A percentile compares a stretch with the other conserved stretches of the same genome.
Conservation (phyloP, 768 basidiomycete species). For the Xanthoconium purpureum region DNA sequence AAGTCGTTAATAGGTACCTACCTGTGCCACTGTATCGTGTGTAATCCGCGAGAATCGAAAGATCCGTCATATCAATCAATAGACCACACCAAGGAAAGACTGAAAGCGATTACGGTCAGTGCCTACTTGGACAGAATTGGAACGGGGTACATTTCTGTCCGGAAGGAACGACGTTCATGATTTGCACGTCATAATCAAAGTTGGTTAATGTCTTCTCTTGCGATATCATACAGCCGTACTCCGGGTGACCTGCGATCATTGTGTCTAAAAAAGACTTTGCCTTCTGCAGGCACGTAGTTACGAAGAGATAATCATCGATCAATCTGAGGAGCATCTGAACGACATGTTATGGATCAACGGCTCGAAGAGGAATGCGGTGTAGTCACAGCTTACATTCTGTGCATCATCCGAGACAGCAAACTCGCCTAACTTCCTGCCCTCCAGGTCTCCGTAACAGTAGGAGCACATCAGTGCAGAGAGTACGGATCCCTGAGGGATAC, state of each 20-base stretch:
- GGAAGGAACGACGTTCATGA: slow-evolving; percentile 52
- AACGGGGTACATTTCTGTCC: slow-evolving; percentile 39
- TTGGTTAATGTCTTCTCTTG: slow-evolving; percentile 87
- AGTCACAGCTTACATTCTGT: slow-evolving; percentile 52
- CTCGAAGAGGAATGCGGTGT: neutral
- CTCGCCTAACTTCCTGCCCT: slow-evolving; percentile 44
- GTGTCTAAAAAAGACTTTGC: slow-evolving; percentile 68
- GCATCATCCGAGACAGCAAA: slow-evolving; percentile 52
- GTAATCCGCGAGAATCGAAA: slow-evolving; percentile 82
- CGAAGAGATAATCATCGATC: slow-evolving; percentile 92
- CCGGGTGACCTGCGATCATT: slow-evolving; percentile 85
- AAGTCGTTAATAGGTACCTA: slow-evolving; percentile 31
- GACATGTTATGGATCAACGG: neutral
- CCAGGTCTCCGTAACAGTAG: slow-evolving; percentile 92
- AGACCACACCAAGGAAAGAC: slow-evolving; percentile 96
- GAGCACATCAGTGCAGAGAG: slow-evolving; percentile 91
- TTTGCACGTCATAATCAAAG: slow-evolving; percentile 61
- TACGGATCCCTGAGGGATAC: slow-evolving; percentile 97
- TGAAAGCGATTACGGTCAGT: slow-evolving; percentile 26
- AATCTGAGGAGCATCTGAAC: slow-evolving; percentile 73
- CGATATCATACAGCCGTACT: slow-evolving; percentile 92
- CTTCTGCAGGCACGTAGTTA: slow-evolving; percentile 61
- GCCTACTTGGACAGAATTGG: neutral
- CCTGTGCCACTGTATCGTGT: slow-evolving; percentile 60
- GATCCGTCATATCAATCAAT: slow-evolving; percentile 66